phyloP scores from a whole-genome alignment of 305 asterid species.

The Fraxinus latifolia region DNA sequence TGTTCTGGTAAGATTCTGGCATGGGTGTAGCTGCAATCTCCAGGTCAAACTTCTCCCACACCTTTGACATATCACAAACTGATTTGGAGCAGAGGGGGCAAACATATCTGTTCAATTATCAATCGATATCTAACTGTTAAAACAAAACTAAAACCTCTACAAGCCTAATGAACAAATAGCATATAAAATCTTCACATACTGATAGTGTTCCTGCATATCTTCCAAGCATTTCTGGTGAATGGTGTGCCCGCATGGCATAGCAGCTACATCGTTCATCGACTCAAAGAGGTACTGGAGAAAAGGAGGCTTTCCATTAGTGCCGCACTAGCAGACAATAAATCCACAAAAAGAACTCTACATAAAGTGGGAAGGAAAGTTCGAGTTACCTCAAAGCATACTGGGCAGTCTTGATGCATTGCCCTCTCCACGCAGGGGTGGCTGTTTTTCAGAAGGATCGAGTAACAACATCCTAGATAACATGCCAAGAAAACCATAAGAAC shows the following conservation, averaged over 20 bases:
- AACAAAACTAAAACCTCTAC: background rate
- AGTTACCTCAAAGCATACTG: constrained; percentile 75
- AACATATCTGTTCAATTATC: constrained; percentile 45
- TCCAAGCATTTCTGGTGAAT: constrained; percentile 72
- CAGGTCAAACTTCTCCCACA: constrained; percentile 78
- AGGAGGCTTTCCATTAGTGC: background rate
- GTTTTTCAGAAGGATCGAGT: constrained; percentile 44
- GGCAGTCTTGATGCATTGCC: constrained; percentile 94
- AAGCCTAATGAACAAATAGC: background rate
- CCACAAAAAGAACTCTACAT: background rate
- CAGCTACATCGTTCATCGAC: constrained; percentile 61
- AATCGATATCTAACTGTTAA: background rate
- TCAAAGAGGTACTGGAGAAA: constrained; percentile 66
- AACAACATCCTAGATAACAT: constrained; percentile 58
- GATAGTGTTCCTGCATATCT: constrained; percentile 78
- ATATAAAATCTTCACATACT: constrained; percentile 35
- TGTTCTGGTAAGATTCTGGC: constrained; percentile 57
- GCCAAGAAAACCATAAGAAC: constrained; percentile 16
- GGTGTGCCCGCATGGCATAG: constrained; percentile 82
- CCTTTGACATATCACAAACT: constrained; percentile 84
- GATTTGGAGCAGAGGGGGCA: constrained; percentile 90
- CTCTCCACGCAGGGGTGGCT: constrained; percentile 76
- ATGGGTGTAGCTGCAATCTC: constrained; percentile 83
- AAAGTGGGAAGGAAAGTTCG: background rate
- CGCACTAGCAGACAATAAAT: background rate